A percentile compares a stretch with the other conserved stretches of the same genome.
phyloP scores from a whole-genome alignment of 1,284 basidiomycete genomes.

The Boletus sp. region DNA sequence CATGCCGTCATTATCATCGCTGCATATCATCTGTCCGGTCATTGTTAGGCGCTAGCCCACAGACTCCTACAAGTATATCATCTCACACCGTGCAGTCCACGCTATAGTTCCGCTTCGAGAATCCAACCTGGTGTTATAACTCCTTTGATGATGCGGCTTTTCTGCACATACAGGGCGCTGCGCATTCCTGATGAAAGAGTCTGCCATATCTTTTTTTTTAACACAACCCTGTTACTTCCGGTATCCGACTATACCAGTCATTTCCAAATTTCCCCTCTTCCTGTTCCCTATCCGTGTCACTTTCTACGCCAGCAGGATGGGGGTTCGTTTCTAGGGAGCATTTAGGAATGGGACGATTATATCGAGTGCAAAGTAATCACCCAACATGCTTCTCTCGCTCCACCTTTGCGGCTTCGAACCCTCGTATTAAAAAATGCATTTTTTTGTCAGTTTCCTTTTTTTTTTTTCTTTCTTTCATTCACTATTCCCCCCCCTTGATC shows the following conservation, averaged over 20 bases:
- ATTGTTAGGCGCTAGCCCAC: conserved; percentile 32
- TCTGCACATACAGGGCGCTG: conserved; percentile 28
- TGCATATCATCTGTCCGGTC: conserved; percentile 27
- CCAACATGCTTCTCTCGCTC: neutral
- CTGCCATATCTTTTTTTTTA: conserved; percentile 11
- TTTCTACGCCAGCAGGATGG: conserved; percentile 8
- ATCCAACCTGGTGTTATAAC: conserved; percentile 26
- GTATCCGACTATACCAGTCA: conserved; percentile 24
- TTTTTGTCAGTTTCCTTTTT: no score
- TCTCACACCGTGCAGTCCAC: conserved; percentile 18
- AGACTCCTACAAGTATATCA: conserved; percentile 27
- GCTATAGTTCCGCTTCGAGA: conserved; percentile 21
- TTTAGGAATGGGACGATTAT: conserved; percentile 17
- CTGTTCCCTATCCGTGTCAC: neutral
- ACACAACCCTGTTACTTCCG: conserved; percentile 11
- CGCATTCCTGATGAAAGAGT: conserved; percentile 30
- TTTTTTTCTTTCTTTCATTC: neutral
- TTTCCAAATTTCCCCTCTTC: conserved; percentile 5
- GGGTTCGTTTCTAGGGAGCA: conserved; percentile 11
- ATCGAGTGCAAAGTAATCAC: conserved; percentile 5
- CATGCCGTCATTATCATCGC: conserved; percentile 21
- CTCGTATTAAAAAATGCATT: neutral
- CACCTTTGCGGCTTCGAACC: neutral
- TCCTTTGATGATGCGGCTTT: conserved; percentile 22
- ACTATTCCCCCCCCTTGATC: no score